A percentile compares a stretch with the other conserved stretches of the same genome.
Conservation (phyloP, 2,329 filamentous ascomycete species). For the Fusarium poae region DNA sequence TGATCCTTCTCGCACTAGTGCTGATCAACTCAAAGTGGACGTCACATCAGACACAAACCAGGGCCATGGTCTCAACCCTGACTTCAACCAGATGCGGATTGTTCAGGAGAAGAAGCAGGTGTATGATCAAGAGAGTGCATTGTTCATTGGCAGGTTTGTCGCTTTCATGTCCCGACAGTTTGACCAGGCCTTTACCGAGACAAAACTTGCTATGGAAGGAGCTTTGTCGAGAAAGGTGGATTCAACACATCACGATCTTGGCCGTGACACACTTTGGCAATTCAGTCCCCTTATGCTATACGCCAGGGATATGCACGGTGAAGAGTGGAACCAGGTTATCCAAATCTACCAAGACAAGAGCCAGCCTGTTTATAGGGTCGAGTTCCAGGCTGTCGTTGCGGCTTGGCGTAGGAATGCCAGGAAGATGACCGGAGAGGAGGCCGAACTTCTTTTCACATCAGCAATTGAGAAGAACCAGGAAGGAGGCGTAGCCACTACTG, state of each 20-base stretch:
- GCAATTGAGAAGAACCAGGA: conserved; percentile 88
- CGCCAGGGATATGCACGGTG: conserved; percentile 82
- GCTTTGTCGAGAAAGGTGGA: conserved; percentile 77
- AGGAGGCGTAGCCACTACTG: conserved; percentile 76
- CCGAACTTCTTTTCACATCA: conserved; percentile 87
- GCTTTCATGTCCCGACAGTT: conserved; percentile 88
- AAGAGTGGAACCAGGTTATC: conserved; percentile 85
- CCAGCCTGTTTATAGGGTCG: conserved; percentile 81
- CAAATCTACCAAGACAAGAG: conserved; percentile 84
- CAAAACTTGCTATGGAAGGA: conserved; percentile 73
- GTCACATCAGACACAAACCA: conserved; percentile 59
- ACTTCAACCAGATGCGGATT: conserved; percentile 91
- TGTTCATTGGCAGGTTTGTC: conserved; percentile 83
- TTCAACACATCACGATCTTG: conserved; percentile 75
- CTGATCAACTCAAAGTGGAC: conserved; percentile 63
- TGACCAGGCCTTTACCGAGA: conserved; percentile 78
- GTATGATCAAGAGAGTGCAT: conserved; percentile 80
- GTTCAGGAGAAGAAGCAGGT: conserved; percentile 94
- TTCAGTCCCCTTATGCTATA: conserved; percentile 91
- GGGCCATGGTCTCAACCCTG: conserved; percentile 71
- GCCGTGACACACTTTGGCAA: conserved; percentile 83
- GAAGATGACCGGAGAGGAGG: conserved; percentile 81
- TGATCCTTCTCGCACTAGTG: conserved; percentile 78
- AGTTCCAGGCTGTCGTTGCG: conserved; percentile 82
- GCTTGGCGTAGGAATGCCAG: conserved; percentile 85